phyloP scores from a whole-genome alignment of 352 stramenopile species.

The Plasmopara halstedii region DNA sequence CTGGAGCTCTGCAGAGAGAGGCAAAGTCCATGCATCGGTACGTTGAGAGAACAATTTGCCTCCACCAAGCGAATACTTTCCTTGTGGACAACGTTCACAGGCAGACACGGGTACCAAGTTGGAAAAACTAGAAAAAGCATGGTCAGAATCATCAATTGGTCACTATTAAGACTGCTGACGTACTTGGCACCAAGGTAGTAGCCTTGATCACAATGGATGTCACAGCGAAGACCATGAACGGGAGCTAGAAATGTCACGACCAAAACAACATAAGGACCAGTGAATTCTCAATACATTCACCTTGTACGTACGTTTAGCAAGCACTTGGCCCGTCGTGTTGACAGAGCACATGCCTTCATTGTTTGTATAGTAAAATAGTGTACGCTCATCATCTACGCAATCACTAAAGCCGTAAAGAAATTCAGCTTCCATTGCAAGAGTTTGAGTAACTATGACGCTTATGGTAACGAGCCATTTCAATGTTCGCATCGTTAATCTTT shows the following conservation, averaged over 20 bases:
- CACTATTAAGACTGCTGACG: slow-evolving; percentile 9
- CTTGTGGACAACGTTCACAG: slow-evolving; percentile 60
- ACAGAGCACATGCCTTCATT: slow-evolving; percentile 36
- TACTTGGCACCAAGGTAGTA: slow-evolving; percentile 76
- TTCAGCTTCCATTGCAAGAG: slow-evolving; percentile 1
- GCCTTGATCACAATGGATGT: slow-evolving; percentile 61
- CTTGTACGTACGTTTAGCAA: slow-evolving; percentile 38
- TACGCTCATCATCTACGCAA: slow-evolving; percentile 66
- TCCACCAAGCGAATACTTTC: slow-evolving; percentile 72
- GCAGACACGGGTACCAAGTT: slow-evolving; percentile 46
- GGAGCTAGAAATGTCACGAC: slow-evolving; percentile 29
- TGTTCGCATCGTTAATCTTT: slow-evolving; percentile 12
- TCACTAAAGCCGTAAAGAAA: slow-evolving; percentile 74
- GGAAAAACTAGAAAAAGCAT: slow-evolving; percentile 39
- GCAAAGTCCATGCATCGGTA: slow-evolving; percentile 54
- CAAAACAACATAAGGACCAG: neutral
- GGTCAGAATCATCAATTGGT: neutral
- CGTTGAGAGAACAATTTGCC: slow-evolving; percentile 64
- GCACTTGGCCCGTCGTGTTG: slow-evolving; percentile 22
- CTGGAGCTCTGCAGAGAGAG: slow-evolving; percentile 53
- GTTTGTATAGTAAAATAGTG: slow-evolving; percentile 70
- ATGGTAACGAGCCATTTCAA: slow-evolving; percentile 1
- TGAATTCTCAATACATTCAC: neutral
- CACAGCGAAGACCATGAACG: slow-evolving; percentile 57
- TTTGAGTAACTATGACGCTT: neutral